These are phyloP conservation scores for Xylaria bambusicola DNA, from an alignment of 495 filamentous ascomycete genomes.

Conservation along the genomic window DNA sequence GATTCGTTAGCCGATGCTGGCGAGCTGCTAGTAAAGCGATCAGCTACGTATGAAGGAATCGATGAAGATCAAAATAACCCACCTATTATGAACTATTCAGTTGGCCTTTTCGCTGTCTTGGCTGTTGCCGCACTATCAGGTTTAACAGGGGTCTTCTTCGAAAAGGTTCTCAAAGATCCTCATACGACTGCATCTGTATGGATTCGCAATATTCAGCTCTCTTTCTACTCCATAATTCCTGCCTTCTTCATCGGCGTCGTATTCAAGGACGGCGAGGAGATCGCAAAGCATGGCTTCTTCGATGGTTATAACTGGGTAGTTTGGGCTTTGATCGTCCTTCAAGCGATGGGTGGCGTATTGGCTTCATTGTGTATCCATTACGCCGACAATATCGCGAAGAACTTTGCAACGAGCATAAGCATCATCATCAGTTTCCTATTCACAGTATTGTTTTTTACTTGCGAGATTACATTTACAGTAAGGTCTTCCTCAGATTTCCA, in stretches of 20 bases:
- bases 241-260: slow-evolving; percentile 84
- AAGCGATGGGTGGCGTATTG: slow-evolving; percentile 80
- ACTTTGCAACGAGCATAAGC: slow-evolving; percentile 87
- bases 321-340: slow-evolving; percentile 79
- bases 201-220: slow-evolving; percentile 92
- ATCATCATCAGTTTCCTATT: slow-evolving; percentile 82
- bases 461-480: slow-evolving; percentile 59
- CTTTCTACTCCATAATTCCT: slow-evolving; percentile 87
- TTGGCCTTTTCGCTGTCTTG: slow-evolving; percentile 78
- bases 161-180: slow-evolving; percentile 89
- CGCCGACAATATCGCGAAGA: slow-evolving; percentile 86
- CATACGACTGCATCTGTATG: slow-evolving; percentile 71
- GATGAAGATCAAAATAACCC: slow-evolving; percentile 71
- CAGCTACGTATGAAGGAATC: slow-evolving; percentile 94
- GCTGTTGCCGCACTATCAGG: slow-evolving; percentile 77
- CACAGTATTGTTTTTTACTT: slow-evolving; percentile 82
- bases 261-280: slow-evolving; percentile 80
- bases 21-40: slow-evolving; percentile 62
- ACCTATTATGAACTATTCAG: slow-evolving; percentile 68
- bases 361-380: slow-evolving; percentile 84
- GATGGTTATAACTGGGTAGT: slow-evolving; percentile 90
- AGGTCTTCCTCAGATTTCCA: slow-evolving; percentile 33
- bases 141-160: slow-evolving; percentile 86
- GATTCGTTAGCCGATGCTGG: slow-evolving; percentile 38
- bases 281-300: slow-evolving; percentile 84